phyloP scores from a whole-genome alignment of 345 rosid genomes.

The Psidium friedrichsthalianum region DNA sequence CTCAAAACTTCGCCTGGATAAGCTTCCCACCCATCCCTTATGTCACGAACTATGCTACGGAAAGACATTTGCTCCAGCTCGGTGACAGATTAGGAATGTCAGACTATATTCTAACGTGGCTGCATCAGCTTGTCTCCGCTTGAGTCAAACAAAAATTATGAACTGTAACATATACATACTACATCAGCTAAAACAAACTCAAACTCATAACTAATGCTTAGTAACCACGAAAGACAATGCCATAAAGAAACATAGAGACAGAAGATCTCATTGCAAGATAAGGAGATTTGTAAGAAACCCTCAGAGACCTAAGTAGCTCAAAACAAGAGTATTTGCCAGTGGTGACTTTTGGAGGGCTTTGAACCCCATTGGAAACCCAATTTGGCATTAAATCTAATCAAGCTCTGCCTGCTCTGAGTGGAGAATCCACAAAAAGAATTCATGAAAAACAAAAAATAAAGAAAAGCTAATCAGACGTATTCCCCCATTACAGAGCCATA shows the following conservation, averaged over 20 bases:
- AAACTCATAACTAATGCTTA: neutral
- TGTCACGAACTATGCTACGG: constrained; percentile 81
- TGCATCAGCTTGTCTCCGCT: constrained; percentile 1
- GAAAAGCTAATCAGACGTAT: neutral
- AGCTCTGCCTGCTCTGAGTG: neutral
- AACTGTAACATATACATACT: neutral
- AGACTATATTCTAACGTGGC: neutral
- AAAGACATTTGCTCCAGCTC: constrained; percentile 54
- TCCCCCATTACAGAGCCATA: neutral
- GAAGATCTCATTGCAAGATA: neutral
- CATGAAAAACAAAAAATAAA: neutral
- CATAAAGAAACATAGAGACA: neutral
- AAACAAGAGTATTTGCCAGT: neutral
- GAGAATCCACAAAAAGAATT: neutral
- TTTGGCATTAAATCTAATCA: neutral
- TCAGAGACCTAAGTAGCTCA: neutral
- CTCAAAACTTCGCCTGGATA: constrained; percentile 82
- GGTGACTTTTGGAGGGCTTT: neutral
- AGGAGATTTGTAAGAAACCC: constrained; percentile 1
- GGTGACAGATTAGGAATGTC: neutral
- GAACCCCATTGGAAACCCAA: neutral
- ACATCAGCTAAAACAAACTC: neutral
- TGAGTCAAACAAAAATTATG: neutral
- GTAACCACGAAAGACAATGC: neutral
- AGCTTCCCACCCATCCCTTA: constrained; percentile 87